Base-by-base conservation (phyloP, 805 yeast genomes). In the Candida corydali region DNA sequence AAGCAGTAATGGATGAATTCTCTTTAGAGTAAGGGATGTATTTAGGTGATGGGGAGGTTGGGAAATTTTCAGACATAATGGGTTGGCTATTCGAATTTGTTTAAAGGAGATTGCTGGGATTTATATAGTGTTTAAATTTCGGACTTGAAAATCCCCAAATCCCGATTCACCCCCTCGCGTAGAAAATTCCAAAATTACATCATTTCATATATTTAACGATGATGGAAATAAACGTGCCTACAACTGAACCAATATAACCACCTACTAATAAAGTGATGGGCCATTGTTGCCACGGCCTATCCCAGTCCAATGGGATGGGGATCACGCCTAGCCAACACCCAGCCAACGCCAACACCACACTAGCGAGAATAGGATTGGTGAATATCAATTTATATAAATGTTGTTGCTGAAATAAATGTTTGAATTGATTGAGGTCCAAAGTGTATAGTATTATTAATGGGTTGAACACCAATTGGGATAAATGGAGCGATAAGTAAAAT, bases 231-330 rank as follows among this genome's bases (percentile, higher is more conserved):
- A 50, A 16, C 2, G 77, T 69, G 3, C 95, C 96, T 2, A 74
- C 47, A 19, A 78, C 66, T 2, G 80, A 75, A n/a, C 96, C 97
- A 0, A 68, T 22, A 50, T 86, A 86, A 0, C 80, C 79, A 2
- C 98, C 97, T 7, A 75, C 69, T 10, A 91, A 65, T 29, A 91
- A 70, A 0, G 98, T 91, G 37, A 87, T 76, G 5, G 98, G 98
- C 94, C 96, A 91, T 36, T 70, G 73, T 59, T 91, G 98, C 98
- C 98, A 91, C 17, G 83, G 86, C 50, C 98, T 73, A 56, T 91
- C 98, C 98, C 98, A 91, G 59, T 91, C 98, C 41, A 93, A 69
- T 0, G 98, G 97, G 40, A 93, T 88, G 1, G 95, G 98, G 25
- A 86, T 59, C 3, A 91, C 96, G 11, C 98, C 97, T 1, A 87